Conservation (phyloP, 805 yeast genomes). For the Candida odintsovae region DNA sequence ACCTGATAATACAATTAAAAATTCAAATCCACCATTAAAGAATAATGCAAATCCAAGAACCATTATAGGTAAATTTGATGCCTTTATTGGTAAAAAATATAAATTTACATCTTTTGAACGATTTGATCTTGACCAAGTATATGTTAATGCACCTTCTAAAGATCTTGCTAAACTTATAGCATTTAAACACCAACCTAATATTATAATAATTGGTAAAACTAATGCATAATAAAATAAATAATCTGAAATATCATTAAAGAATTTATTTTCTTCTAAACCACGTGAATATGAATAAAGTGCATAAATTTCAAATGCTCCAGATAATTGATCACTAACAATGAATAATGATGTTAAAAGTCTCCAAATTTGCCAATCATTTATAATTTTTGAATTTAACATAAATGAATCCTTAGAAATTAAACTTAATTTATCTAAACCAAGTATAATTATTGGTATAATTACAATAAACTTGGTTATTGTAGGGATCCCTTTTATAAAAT, state of each 20-base stretch:
- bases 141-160: constrained; percentile 48
- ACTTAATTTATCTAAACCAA: constrained; percentile 30
- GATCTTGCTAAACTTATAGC: constrained; percentile 28
- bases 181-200: constrained; percentile 27
- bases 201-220: constrained; percentile 41
- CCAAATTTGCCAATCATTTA: constrained; percentile 35
- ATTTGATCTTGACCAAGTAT: constrained; percentile 52
- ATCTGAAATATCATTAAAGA: constrained; percentile 43
- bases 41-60: constrained; percentile 38
- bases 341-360: constrained; percentile 46
- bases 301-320: constrained; percentile 46
- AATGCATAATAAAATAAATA: constrained; percentile 48
- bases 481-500: constrained; percentile 43
- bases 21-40: constrained; percentile 34
- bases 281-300: constrained; percentile 52
- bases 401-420: neutral
- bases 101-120: constrained; percentile 47
- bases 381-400: too few species aligned
- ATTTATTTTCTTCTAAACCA: constrained; percentile 50
- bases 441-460: constrained; percentile 40
- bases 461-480: constrained; percentile 54
- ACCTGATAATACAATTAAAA: constrained; percentile 42
- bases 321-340: constrained; percentile 37
- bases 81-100: constrained; percentile 51
- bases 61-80: constrained; percentile 49